Base-by-base conservation (phyloP, 2,329 filamentous ascomycete genomes). In the Tolypocladium endophyticum region DNA sequence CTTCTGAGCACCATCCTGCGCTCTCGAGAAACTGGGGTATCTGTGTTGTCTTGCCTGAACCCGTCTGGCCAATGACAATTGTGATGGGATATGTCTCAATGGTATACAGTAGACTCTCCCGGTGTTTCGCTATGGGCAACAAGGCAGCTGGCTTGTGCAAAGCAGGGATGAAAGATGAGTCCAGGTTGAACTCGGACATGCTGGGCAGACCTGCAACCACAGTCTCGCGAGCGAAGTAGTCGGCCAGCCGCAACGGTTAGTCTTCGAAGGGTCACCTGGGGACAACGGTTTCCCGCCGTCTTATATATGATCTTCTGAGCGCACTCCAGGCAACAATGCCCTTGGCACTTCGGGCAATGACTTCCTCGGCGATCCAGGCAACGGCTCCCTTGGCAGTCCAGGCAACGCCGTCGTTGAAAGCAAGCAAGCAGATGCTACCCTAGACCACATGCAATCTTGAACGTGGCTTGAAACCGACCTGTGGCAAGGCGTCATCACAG, bases 11-110 rank as follows among this genome's bases (percentile, higher is more conserved):
- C 92, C 93, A 97, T 73, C 93, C 93, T 68, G 88, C 90, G 66
- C 89, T 81, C 60, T 96, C 87, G 16, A 97, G 81, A 67, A 89
- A 97, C 67, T 97, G 93, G 1, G 94, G 94, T 52, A 97, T 87
- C 71, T 97, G 94, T 0, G 94, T 97, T 1, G 92, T 96, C 75
- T 97, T 97, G 50, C 93, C 92, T 30, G 90, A 96, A 4, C 94
- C 94, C 1, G 94, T 97, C 70, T 97, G 92, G 11, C 93, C 94
- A 59, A 97, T 86, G 16, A 97, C 85, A 57, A 97, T 90, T 0
- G 90, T 93, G 60, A 97, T 87, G 0, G 89, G 87, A 64, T 85
- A 85, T 9, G 85, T 92, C 72, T 97, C 93, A 61, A 97, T 83
- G 18, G 92, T 81, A 73, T 96, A 97, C 2, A 97, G 81, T 1